These are phyloP conservation scores for Antrodiella citrinella DNA, from an alignment of 768 basidiomycete genomes.

Conservation along the genomic window DNA sequence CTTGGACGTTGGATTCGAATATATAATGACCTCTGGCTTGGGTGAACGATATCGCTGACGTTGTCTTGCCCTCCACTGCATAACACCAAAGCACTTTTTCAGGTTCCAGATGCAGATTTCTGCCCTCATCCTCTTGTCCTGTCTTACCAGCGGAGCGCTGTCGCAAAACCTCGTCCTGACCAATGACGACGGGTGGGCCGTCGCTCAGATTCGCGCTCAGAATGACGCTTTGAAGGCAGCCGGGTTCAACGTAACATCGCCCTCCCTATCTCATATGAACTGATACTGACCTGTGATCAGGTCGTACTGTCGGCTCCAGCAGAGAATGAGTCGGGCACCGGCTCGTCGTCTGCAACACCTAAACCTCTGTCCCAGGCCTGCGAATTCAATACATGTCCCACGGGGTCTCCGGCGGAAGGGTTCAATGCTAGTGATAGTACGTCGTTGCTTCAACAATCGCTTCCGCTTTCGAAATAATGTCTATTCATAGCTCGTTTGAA, in stretches of 20 bases:
- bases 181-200: conserved; percentile 28
- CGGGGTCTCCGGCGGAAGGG: conserved; percentile 24
- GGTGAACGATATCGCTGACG: no score
- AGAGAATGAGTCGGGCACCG: conserved; percentile 25
- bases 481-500: conserved; percentile 21
- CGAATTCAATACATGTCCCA: conserved; percentile 26
- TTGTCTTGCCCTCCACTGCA: no score
- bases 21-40: no score
- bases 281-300: conserved; percentile 8
- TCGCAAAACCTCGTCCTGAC: conserved; percentile 18
- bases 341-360: conserved; percentile 20
- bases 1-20: no score
- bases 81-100: no score
- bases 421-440: conserved; percentile 20
- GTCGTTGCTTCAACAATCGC: conserved; percentile 1
- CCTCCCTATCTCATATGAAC: background rate
- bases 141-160: background rate
- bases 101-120: background rate
- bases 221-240: conserved; percentile 17
- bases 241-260: conserved; percentile 17
- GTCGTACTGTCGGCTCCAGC: conserved; percentile 26
- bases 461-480: background rate
- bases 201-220: conserved; percentile 23
- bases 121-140: background rate
- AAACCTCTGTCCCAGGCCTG: conserved; percentile 20